phyloP scores from a whole-genome alignment of 2,329 filamentous ascomycete genomes.

The Orbilia quercus region DNA sequence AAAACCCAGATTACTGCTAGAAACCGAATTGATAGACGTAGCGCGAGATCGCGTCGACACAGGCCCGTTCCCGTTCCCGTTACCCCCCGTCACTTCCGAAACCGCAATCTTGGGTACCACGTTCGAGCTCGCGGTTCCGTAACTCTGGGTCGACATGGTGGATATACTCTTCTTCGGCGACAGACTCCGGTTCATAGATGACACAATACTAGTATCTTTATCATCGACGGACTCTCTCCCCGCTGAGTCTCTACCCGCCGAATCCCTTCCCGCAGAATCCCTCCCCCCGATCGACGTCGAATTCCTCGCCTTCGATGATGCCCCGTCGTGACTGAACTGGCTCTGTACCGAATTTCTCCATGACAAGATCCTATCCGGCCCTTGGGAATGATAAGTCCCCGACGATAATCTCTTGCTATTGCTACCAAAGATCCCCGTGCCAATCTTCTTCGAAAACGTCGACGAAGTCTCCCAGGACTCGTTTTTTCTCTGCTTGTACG shows the following conservation, averaged over 20 bases:
- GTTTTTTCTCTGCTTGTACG: conserved; percentile 78
- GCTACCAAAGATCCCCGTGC: conserved; percentile 69
- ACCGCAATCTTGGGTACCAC: conserved; percentile 47
- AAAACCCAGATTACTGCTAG: conserved; percentile 48
- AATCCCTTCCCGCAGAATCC: conserved; percentile 44
- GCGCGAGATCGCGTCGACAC: conserved; percentile 37
- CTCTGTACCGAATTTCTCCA: conserved; percentile 81
- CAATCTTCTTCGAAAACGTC: conserved; percentile 76
- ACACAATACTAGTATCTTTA: conserved; percentile 65
- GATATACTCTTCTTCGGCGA: conserved; percentile 60
- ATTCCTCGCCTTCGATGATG: conserved; percentile 61
- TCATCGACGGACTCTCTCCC: conserved; percentile 61
- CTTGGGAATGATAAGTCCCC: conserved; percentile 60
- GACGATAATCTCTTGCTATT: conserved; percentile 54
- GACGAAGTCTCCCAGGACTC: conserved; percentile 83
- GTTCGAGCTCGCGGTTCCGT: conserved; percentile 41
- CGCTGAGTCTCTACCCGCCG: conserved; percentile 28
- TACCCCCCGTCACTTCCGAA: conserved; percentile 32
- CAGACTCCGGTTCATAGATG: conserved; percentile 60
- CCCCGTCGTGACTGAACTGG: conserved; percentile 66
- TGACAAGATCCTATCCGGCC: conserved; percentile 80
- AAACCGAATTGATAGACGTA: conserved; percentile 39
- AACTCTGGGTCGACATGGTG: conserved; percentile 57
- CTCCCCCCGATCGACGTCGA: conserved; percentile 38
- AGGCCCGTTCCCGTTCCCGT: conserved; percentile 38